Evolutionary conservation across 768 basidiomycete species (phyloP).

Genomic region (Hericium rajendrae): DNA sequence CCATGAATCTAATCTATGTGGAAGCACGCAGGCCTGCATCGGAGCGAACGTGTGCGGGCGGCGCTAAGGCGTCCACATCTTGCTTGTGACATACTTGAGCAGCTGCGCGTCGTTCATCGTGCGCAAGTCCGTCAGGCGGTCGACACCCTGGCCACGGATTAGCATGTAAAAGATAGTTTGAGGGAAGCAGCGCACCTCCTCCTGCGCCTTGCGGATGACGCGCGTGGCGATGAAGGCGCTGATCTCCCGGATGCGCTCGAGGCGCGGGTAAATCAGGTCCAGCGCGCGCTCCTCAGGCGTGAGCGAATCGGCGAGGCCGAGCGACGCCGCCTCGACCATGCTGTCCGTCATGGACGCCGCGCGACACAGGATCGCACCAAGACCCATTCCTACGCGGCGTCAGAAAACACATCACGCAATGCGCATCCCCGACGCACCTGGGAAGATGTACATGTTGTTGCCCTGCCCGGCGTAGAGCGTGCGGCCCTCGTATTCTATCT

Average conservation of each 20-base stretch:
- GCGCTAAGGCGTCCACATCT: conserved; percentile 63
- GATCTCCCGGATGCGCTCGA: conserved; percentile 82
- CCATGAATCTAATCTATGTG: too few species aligned
- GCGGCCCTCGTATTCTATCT: conserved; percentile 43
- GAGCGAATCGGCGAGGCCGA: conserved; percentile 69
- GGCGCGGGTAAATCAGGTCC: conserved; percentile 73
- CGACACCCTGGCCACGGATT: conserved; percentile 15
- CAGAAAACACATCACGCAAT: conserved; percentile 1
- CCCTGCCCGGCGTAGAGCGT: conserved; percentile 77
- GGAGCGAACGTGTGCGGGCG: not conserved
- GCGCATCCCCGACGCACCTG: conserved; percentile 28
- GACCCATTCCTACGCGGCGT: conserved; percentile 47
- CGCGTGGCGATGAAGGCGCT: conserved; percentile 61
- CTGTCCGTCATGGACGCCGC: conserved; percentile 65
- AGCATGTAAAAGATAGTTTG: not conserved
- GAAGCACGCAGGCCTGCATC: too few species aligned
- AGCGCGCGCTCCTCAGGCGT: conserved; percentile 54
- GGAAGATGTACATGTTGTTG: conserved; percentile 90
- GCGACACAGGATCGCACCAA: conserved; percentile 65
- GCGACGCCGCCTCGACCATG: conserved; percentile 84
- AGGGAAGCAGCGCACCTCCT: conserved; percentile 38
- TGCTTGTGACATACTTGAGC: conserved; percentile 40
- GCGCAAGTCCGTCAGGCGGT: conserved; percentile 34
- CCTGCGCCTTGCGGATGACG: conserved; percentile 77
- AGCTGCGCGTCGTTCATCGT: conserved; percentile 47